Conservation (phyloP, 352 stramenopile genomes). For the Pythium rishiriense region DNA sequence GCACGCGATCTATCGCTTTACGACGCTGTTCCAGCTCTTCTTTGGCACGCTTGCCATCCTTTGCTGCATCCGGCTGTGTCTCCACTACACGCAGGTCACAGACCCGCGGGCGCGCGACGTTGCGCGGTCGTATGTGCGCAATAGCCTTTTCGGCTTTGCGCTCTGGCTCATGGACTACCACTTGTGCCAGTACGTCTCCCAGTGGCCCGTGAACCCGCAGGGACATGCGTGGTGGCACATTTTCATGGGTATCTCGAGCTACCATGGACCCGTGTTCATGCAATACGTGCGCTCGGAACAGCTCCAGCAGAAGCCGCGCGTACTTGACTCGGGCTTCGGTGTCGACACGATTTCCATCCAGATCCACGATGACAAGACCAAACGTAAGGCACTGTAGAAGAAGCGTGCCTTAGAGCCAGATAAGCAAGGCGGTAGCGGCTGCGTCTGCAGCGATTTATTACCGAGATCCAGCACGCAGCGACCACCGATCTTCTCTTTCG, state of each 20-base stretch:
- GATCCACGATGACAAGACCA: not conserved
- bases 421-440: too few species aligned
- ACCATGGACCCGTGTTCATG: slow-evolving; percentile 84
- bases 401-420: too few species aligned
- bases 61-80: slow-evolving; percentile 37
- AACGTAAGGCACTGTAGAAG: not conserved
- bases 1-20: slow-evolving; percentile 78
- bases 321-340: slow-evolving; percentile 49
- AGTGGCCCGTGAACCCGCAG: slow-evolving; percentile 71
- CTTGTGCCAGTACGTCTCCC: slow-evolving; percentile 54
- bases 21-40: slow-evolving; percentile 73
- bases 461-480: slow-evolving; percentile 8
- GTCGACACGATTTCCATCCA: slow-evolving; percentile 75
- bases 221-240: slow-evolving; percentile 86
- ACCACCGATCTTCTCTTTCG: slow-evolving; percentile 14
- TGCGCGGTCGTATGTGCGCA: slow-evolving; percentile 59
- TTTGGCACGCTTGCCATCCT: slow-evolving; percentile 47
- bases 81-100: slow-evolving; percentile 62
- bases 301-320: slow-evolving; percentile 59
- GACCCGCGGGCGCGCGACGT: slow-evolving; percentile 53
- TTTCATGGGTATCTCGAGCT: slow-evolving; percentile 77
- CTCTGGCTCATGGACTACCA: slow-evolving; percentile 86
- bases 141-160: slow-evolving; percentile 57
- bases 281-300: slow-evolving; percentile 84
- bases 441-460: too few species aligned